A percentile compares a stretch with the other conserved stretches of the same genome.
These are phyloP conservation scores for Xylariaceae sp. DNA, from an alignment of 2,329 filamentous ascomycete species.

Conservation along the genomic window DNA sequence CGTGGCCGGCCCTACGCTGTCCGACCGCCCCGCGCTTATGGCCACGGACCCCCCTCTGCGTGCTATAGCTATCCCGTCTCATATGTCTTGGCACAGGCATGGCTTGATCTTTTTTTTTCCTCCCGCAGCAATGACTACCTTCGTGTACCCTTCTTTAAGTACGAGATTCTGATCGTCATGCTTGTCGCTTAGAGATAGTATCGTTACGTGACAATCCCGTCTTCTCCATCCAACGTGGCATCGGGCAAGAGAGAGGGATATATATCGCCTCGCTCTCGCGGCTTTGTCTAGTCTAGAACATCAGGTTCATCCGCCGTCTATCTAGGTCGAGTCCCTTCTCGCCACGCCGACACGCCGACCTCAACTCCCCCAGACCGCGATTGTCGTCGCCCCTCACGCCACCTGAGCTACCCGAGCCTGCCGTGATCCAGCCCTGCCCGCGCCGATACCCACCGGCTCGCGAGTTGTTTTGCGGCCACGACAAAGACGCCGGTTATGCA, in stretches of 20 bases:
- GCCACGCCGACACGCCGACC: slow-evolving; percentile 13
- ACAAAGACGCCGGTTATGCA: slow-evolving; percentile 6
- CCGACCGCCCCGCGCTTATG: slow-evolving; percentile 3
- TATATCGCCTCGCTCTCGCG: slow-evolving; percentile 17
- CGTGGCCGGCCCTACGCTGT: not conserved
- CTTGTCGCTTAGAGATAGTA: slow-evolving; percentile 13
- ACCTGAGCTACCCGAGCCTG: not conserved
- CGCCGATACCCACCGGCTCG: not conserved
- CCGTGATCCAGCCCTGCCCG: not conserved
- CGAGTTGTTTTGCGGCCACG: slow-evolving; percentile 1
- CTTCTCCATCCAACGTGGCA: slow-evolving; percentile 7
- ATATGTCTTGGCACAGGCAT: slow-evolving; percentile 15
- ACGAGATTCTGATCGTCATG: slow-evolving; percentile 5
- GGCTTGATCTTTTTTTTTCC: slow-evolving; percentile 11
- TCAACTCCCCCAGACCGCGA: not conserved
- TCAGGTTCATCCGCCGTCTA: slow-evolving; percentile 6
- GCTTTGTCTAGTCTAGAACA: slow-evolving; percentile 16
- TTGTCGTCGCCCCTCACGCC: slow-evolving; percentile 11
- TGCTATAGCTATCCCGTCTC: not conserved
- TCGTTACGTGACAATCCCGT: slow-evolving; percentile 7
- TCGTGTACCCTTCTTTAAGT: not conserved
- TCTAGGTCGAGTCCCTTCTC: slow-evolving; percentile 9
- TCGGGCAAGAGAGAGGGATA: slow-evolving; percentile 4
- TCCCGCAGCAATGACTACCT: not conserved
- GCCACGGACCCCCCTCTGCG: not conserved